Conservation (phyloP, 805 yeast genomes). For the Candida gorgasii region DNA sequence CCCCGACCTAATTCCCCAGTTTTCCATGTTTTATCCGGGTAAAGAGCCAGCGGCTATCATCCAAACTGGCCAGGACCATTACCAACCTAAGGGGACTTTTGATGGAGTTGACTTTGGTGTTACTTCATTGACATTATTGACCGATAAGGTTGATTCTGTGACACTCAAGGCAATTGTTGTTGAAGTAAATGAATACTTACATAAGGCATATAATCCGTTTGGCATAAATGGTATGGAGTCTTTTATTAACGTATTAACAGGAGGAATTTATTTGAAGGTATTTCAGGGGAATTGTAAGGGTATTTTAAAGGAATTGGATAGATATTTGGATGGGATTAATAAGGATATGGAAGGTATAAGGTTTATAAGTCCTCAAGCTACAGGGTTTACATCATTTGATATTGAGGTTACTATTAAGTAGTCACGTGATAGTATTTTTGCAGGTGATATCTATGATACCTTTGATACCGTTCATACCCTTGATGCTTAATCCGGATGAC, state of each 20-base stretch:
- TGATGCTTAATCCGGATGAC: too few species aligned
- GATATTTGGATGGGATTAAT: constrained; percentile 24
- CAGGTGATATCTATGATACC: too few species aligned
- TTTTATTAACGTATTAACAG: constrained; percentile 42
- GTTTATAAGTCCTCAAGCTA: constrained; percentile 46
- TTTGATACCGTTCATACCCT: too few species aligned
- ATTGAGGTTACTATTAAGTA: constrained; percentile 43
- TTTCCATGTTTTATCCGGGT: constrained; percentile 59
- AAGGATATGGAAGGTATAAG: constrained; percentile 1
- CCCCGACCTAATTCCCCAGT: constrained; percentile 52
- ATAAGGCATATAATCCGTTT: constrained; percentile 41
- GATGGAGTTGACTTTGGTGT: constrained; percentile 51
- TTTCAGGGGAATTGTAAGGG: neutral
- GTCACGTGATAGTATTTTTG: too few species aligned
- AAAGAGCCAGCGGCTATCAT: constrained; percentile 58
- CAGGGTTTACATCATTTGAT: constrained; percentile 44
- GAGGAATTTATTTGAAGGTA: constrained; percentile 31
- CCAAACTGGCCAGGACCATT: constrained; percentile 16
- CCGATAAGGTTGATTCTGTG: constrained; percentile 22
- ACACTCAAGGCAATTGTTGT: constrained; percentile 46
- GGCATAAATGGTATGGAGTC: constrained; percentile 33
- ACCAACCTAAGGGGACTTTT: constrained; percentile 38
- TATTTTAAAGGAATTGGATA: constrained; percentile 42
- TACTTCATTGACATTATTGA: constrained; percentile 51
- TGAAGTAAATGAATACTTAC: constrained; percentile 44